Percentiles rank a stretch among this genome's conserved stretches.
Conservation (phyloP, 768 basidiomycete species). For the Naematelia aurantialba region DNA sequence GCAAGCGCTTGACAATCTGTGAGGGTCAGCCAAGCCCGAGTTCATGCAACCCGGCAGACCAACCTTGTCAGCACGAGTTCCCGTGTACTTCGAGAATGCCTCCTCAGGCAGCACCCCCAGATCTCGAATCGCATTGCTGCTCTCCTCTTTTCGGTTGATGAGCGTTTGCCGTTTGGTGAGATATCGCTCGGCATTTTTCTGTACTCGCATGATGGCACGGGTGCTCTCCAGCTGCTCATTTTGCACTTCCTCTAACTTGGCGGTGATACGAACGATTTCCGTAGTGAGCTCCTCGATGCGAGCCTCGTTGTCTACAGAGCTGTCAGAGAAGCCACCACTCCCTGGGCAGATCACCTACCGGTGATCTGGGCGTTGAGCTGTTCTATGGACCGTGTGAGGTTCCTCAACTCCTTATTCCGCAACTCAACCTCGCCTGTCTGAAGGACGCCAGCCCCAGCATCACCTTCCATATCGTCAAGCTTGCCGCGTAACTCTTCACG, state of each 20-base stretch:
- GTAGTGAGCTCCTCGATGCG: slow-evolving; percentile 63
- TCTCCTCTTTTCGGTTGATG: slow-evolving; percentile 79
- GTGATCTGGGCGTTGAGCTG: slow-evolving; percentile 57
- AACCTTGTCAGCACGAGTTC: slow-evolving; percentile 81
- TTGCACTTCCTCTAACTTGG: slow-evolving; percentile 68
- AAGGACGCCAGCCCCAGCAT: slow-evolving; percentile 63
- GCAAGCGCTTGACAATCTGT: slow-evolving; percentile 89
- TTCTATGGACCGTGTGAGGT: slow-evolving; percentile 65
- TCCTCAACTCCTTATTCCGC: slow-evolving; percentile 64
- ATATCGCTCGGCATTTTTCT: slow-evolving; percentile 93
- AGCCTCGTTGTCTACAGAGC: slow-evolving; percentile 51
- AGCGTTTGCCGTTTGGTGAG: slow-evolving; percentile 88
- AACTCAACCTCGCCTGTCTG: slow-evolving; percentile 53
- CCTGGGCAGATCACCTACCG: slow-evolving; percentile 51
- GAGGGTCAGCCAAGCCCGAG: slow-evolving; percentile 11
- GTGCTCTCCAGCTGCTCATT: slow-evolving; percentile 80
- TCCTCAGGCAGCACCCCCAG: slow-evolving; percentile 95
- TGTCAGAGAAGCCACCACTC: background rate
- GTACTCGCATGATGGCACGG: slow-evolving; percentile 79
- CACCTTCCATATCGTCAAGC: slow-evolving; percentile 65
- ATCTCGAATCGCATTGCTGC: slow-evolving; percentile 90
- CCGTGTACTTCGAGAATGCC: slow-evolving; percentile 91
- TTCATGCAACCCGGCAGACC: slow-evolving; percentile 33
- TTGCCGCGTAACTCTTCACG: slow-evolving; percentile 72
- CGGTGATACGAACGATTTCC: slow-evolving; percentile 40